Evolutionary conservation across 1,284 basidiomycete species (phyloP), one percentile per base, ranked within the genome.

Genomic region (Trichosporon coremiiforme): DNA sequence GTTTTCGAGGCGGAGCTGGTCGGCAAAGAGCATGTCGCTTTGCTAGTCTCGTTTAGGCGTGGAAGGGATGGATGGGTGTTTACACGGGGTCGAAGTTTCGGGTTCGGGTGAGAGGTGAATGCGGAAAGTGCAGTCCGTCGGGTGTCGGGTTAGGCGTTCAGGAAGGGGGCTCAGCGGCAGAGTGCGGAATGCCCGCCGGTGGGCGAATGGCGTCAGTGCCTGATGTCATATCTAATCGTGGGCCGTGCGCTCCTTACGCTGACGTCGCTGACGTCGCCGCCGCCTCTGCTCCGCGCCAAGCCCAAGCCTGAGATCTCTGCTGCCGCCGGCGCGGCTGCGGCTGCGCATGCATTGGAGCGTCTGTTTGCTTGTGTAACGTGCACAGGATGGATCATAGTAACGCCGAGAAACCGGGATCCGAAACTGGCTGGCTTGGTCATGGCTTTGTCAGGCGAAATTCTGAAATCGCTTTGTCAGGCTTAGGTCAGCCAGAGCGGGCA

Each of bases 1-100:
- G 62, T 63, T 38, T 36, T 55, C 29, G 15, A 41, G 29, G 50
- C 66, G 69, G 20, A 70, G 69, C 12, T 50, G 20, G 12, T 60
- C 36, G 31, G 69, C 53, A 50, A 70, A 65, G 15, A 35, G 22
- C 66, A 66, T 66, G 9, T 6, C 33, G 33, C 33, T 35, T 1
- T 6, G 36, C 13, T 38, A 13, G 36, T 7, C 36, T 38, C 36
- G 36, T 10, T 38, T 38, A 38, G 36, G 33, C 33, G 6, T 35
- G 9, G 33, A 6, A 35, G 33, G 7, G 33, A 8, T 6, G 33
- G 33, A 35, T 35, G 33, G 33, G 10, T 7, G 35, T 7, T 36
- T 36, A 38, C 36, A 38, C 12, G 53, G 53, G 10, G 66, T 33
- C 57, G 31, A 29, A 4, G 57, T 62, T 62, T 62, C 57, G 57